phyloP scores from a whole-genome alignment of 805 yeast genomes.

The Yarrowia sp. region DNA sequence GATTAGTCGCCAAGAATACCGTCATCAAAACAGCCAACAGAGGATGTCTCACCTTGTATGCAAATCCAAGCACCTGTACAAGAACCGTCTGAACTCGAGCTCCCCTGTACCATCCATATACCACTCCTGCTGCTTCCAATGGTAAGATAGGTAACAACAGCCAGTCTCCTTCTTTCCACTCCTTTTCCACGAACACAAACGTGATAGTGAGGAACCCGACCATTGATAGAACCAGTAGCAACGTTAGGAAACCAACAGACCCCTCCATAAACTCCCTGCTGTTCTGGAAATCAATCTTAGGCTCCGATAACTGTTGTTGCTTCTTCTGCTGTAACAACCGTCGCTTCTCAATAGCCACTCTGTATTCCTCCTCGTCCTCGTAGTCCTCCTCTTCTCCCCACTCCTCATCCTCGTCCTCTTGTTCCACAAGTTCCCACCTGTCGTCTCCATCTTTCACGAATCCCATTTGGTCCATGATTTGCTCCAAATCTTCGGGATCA shows the following conservation, averaged over 20 bases:
- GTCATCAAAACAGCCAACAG: slow-evolving; percentile 24
- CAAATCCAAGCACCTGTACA: slow-evolving; percentile 20
- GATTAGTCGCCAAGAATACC: slow-evolving; percentile 14
- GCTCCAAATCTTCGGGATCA: slow-evolving; percentile 20
- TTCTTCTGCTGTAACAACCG: background rate
- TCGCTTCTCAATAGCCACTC: slow-evolving; percentile 5
- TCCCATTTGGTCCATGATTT: slow-evolving; percentile 35
- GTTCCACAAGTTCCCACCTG: slow-evolving; percentile 23
- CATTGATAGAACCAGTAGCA: slow-evolving; percentile 22
- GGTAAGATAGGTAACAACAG: slow-evolving; percentile 10
- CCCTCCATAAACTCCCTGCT: slow-evolving; percentile 32
- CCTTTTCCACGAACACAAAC: slow-evolving; percentile 33
- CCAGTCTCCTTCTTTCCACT: slow-evolving; percentile 32
- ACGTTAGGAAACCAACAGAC: slow-evolving; percentile 25
- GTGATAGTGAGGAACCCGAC: slow-evolving; percentile 29
- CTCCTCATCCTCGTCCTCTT: slow-evolving; percentile 10
- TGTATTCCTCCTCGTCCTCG: slow-evolving; percentile 20
- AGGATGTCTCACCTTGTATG: slow-evolving; percentile 18
- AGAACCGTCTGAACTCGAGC: background rate
- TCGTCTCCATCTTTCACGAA: slow-evolving; percentile 10
- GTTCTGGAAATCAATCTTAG: slow-evolving; percentile 14
- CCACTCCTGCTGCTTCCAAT: slow-evolving; percentile 19
- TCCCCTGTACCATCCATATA: slow-evolving; percentile 13
- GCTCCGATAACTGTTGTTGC: background rate
- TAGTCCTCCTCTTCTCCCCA: background rate